Evolutionary conservation across 2,329 filamentous ascomycete species (phyloP), one percentile per base, ranked within the genome.

Genomic region (Paecilomyces fulvus): DNA sequence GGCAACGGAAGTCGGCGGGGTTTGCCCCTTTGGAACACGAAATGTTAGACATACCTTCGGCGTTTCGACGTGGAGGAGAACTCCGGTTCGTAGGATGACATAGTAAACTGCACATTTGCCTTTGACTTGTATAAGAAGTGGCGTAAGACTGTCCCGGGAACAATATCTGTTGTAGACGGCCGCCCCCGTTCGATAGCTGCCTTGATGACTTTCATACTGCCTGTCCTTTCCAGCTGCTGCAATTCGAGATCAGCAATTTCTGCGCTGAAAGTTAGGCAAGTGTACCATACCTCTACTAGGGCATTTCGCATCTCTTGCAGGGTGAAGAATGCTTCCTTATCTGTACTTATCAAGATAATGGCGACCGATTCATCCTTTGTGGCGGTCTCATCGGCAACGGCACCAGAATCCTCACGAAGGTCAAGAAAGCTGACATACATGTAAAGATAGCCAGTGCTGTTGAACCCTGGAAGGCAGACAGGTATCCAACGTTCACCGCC

Each of bases 401-500:
- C 72, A 55, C 73, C 76, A 30, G 73, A 67, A n/a, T 75, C 77
- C 23, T 79, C 72, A 49, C 80, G 77, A 37, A 83, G 79, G 63
- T 90, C 85, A 59, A 99, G 83, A 71, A 97, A 99, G 77, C 90
- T 96, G 69, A 99, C 94, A 68, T 97, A 99, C 91, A 99, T 97
- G 77, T 99, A 96, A 1, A 99, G 80, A 69, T 95, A 99, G 25
- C 94, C 95, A 53, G 86, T 89, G 71, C 90, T 97, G 75, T 99
- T 99, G 76, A 99, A 99, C 4, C 92, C 92, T 0, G 94, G 95
- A 2, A 99, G 81, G 66, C 94, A 99, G 6, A 99, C 80, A 0
- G 94, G 94, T 51, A 97, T 92, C 94, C 94, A 99, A 65, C 92
- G 96, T 73, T 99, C 94, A 30, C 92, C 94, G n/a, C 84, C 91